Conservation (phyloP, 2,329 filamentous ascomycete species). For the Exophiala dermatitidis region DNA sequence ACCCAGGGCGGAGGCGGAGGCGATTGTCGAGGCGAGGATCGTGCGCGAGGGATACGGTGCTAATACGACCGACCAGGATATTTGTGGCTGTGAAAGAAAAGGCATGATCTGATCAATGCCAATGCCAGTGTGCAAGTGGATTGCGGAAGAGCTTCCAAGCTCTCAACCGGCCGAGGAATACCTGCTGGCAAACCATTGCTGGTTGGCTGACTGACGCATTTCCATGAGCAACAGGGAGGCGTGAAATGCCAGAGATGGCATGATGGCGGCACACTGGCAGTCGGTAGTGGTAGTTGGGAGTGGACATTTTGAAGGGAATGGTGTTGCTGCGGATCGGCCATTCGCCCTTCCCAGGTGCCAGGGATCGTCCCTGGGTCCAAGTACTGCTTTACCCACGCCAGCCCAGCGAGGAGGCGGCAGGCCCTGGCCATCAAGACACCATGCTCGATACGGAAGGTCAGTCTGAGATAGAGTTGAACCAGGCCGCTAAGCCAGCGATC, state of each 20-base stretch:
- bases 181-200: background rate
- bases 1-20: background rate
- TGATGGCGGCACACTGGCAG: background rate
- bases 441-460: conserved; percentile 8
- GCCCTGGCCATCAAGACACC: conserved; percentile 1
- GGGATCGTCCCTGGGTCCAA: background rate
- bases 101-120: background rate
- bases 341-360: conserved; percentile 1
- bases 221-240: background rate
- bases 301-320: background rate
- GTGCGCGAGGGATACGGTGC: background rate
- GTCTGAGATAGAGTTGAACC: conserved; percentile 4
- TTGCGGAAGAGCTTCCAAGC: background rate
- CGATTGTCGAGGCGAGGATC: background rate
- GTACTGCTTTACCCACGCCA: background rate
- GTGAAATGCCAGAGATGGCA: background rate
- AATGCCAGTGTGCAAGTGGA: too few relatives aligned
- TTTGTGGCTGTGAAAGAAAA: background rate
- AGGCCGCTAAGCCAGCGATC: background rate
- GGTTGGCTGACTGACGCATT: background rate
- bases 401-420: background rate
- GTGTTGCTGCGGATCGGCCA: conserved; percentile 1
- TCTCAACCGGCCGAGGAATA: background rate
- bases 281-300: background rate
- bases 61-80: background rate